Percentiles rank a stretch among this genome's conserved stretches.
phyloP scores from a whole-genome alignment of 257 asterid species.

The Salvia miltiorrhiza region DNA sequence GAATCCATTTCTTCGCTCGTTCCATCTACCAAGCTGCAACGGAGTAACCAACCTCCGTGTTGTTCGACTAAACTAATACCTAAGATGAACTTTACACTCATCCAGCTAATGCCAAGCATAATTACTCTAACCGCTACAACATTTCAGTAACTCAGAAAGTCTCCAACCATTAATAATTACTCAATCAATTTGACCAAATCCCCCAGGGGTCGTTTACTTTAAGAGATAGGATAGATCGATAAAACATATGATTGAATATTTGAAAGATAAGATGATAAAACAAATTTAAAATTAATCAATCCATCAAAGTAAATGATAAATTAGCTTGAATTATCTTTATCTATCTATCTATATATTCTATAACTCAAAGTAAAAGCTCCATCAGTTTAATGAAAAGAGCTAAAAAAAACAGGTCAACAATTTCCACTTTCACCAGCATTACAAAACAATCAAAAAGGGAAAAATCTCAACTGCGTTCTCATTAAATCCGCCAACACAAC shows the following conservation, averaged over 20 bases:
- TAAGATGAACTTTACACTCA: slow-evolving; percentile 1
- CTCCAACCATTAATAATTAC: slow-evolving; percentile 2
- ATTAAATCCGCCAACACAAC: not conserved
- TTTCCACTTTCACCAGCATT: slow-evolving; percentile 9
- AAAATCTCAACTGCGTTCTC: not conserved
- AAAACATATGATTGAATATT: too few relatives aligned
- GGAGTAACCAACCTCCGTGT: not conserved
- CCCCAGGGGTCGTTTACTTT: too few relatives aligned
- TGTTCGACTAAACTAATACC: slow-evolving; percentile 11
- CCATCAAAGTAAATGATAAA: too few relatives aligned
- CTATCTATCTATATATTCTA: too few relatives aligned
- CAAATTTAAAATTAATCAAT: too few relatives aligned
- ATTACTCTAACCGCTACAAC: not conserved
- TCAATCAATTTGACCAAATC: slow-evolving; percentile 16
- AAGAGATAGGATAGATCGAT: too few relatives aligned
- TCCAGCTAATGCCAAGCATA: not conserved
- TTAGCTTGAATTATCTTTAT: too few relatives aligned
- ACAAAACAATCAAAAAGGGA: not conserved
- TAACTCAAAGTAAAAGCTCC: too few relatives aligned
- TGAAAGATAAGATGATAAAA: too few relatives aligned
- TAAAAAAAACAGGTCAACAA: slow-evolving; percentile 15
- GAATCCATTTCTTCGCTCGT: slow-evolving; percentile 7
- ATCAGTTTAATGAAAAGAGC: slow-evolving; percentile 6
- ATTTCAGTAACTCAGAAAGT: slow-evolving; percentile 9
- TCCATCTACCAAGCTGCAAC: not conserved